Evolutionary conservation across 768 basidiomycete species (phyloP), one percentile per base, ranked within the genome.

Genomic region (Calvatia gigantea): DNA sequence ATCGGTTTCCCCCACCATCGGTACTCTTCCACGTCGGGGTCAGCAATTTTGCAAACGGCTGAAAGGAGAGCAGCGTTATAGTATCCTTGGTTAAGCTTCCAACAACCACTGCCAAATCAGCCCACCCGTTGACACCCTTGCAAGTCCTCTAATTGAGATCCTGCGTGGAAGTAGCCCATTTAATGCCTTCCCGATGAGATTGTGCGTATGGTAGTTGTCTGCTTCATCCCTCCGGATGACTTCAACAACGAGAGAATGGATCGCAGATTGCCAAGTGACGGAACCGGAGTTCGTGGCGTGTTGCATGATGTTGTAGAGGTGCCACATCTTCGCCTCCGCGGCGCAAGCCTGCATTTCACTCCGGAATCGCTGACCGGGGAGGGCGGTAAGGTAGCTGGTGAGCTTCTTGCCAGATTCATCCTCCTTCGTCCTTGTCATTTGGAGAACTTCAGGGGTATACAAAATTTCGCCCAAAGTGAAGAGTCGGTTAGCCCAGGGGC

Each of bases 51-150:
- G 47, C 64, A 65, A 6, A 65, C 61, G 8, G 64, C 65, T 17
- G 65, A 65, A 4, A 67, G 64, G 45, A 59, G 53, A 3, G 62
- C 64, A 6, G 64, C 58, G 48, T 67, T 67, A 42, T 66, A 67
- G 29, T 62, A 66, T 1, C 61, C 65, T 28, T 66, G 65, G 50
- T 66, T 66, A 12, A 66, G 49, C 52, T 66, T n/a, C 65, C 17
- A 67, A 53, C 29, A 67, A 45, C 66, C 65, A 66, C 2, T n/a
- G 65, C 64, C 12, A 67, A 55, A 37, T 67, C 65, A 11, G 51
- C 58, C 66, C 66, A 66, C 4, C 64, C 64, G 29, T 63, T 57
- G 7, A 51, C 12, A 14, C 56, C 60, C 15, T n/a, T 37, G 17
- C 17, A 62, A 51, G 52, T 62, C 59, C 1, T 33, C 19, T 17